phyloP scores from a whole-genome alignment of 306 rosid species.

The Vachellia pachyceras region DNA sequence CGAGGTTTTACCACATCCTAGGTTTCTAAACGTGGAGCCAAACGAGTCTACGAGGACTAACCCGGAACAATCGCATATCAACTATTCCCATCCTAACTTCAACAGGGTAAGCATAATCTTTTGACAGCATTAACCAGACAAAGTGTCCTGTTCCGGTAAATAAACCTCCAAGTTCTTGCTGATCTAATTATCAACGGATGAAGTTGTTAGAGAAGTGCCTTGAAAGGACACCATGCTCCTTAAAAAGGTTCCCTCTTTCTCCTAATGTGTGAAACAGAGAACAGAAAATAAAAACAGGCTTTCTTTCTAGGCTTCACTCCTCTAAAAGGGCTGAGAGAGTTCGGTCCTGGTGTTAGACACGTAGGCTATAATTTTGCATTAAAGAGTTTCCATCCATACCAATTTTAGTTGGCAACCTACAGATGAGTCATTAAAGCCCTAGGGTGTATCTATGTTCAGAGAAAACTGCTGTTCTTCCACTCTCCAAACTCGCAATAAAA shows the following conservation, averaged over 20 bases:
- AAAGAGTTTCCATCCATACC: not conserved
- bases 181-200: not conserved
- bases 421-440: not conserved
- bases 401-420: slow-evolving; percentile 14
- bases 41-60: too few relatives aligned
- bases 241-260: not conserved
- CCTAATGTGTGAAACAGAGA: not conserved
- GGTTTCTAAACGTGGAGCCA: too few relatives aligned
- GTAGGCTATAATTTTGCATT: not conserved
- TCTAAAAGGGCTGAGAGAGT: not conserved
- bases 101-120: not conserved
- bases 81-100: not conserved
- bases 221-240: not conserved
- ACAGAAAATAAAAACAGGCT: not conserved
- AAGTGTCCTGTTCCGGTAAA: not conserved
- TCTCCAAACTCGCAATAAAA: slow-evolving; percentile 40
- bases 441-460: not conserved
- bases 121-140: not conserved
- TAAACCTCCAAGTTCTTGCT: not conserved
- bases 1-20: too few relatives aligned
- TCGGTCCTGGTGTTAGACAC: slow-evolving; percentile 4
- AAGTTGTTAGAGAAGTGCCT: not conserved
- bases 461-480: not conserved
- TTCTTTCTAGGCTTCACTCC: not conserved
- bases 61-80: not conserved